Percentiles rank a stretch among this genome's conserved stretches.
phyloP scores from a whole-genome alignment of 306 rosid species.

The Pachyrhizus erosus region DNA sequence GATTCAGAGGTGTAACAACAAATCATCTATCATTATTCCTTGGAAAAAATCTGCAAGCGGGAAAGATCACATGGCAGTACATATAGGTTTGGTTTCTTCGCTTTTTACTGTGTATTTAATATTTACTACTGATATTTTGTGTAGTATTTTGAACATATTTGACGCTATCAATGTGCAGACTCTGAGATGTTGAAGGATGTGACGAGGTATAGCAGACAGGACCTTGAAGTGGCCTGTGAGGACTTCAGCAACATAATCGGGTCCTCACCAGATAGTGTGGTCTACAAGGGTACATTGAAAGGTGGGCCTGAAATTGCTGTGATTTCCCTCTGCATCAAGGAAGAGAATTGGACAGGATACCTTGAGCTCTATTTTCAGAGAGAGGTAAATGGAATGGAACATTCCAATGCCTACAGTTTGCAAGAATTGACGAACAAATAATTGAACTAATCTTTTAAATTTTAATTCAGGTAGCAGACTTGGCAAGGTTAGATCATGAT shows the following conservation, averaged over 20 bases:
- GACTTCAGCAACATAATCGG: conserved; percentile 99
- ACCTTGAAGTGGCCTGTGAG: conserved; percentile 97
- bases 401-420: conserved; percentile 22
- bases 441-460: not conserved
- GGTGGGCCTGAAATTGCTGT: conserved; percentile 98
- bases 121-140: conserved; percentile 14
- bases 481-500: conserved; percentile 82
- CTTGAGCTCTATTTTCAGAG: conserved; percentile 87
- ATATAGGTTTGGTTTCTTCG: conserved; percentile 64
- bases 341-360: conserved; percentile 89
- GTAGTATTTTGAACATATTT: conserved; percentile 26
- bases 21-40: conserved; percentile 86
- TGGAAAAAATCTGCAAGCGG: conserved; percentile 90
- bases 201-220: conserved; percentile 75
- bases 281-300: conserved; percentile 92
- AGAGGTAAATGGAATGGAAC: conserved; percentile 68
- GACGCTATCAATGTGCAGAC: conserved; percentile 57
- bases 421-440: conserved; percentile 10
- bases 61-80: conserved; percentile 66
- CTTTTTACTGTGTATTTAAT: conserved; percentile 29
- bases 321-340: conserved; percentile 89
- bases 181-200: conserved; percentile 83
- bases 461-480: conserved; percentile 74
- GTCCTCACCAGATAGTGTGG: conserved; percentile 92
- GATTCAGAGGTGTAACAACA: conserved; percentile 65